phyloP scores from a whole-genome alignment of 495 filamentous ascomycete species.

The Trichoderma parareesei region DNA sequence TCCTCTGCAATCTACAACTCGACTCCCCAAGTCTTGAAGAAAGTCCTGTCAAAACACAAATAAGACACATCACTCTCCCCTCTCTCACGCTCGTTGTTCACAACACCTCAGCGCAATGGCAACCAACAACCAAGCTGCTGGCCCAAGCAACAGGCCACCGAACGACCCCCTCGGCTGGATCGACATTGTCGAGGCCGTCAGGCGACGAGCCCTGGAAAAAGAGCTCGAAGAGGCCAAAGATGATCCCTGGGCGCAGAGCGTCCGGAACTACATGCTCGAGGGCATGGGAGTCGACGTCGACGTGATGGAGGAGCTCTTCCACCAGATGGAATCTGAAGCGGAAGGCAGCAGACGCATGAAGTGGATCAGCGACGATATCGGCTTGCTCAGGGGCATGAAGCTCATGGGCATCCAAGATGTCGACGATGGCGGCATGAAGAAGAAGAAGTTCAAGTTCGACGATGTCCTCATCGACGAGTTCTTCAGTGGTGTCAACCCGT shows the following conservation, averaged over 20 bases:
- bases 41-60: too few relatives aligned
- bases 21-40: background rate
- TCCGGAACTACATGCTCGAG: background rate
- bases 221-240: background rate
- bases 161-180: background rate
- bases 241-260: background rate
- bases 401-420: background rate
- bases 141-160: background rate
- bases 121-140: background rate
- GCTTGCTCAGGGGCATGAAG: background rate
- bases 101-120: background rate
- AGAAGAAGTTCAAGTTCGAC: conserved; percentile 10
- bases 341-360: background rate
- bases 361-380: background rate
- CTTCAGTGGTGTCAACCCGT: background rate
- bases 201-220: background rate
- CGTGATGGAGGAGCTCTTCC: background rate
- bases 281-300: background rate
- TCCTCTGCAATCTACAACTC: too few relatives aligned
- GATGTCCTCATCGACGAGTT: background rate
- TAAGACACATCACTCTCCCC: too few relatives aligned
- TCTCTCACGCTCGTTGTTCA: background rate
- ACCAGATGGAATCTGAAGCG: background rate
- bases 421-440: background rate
- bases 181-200: background rate